phyloP scores from a whole-genome alignment of 768 basidiomycete species.

The Amyloporia xantha region DNA sequence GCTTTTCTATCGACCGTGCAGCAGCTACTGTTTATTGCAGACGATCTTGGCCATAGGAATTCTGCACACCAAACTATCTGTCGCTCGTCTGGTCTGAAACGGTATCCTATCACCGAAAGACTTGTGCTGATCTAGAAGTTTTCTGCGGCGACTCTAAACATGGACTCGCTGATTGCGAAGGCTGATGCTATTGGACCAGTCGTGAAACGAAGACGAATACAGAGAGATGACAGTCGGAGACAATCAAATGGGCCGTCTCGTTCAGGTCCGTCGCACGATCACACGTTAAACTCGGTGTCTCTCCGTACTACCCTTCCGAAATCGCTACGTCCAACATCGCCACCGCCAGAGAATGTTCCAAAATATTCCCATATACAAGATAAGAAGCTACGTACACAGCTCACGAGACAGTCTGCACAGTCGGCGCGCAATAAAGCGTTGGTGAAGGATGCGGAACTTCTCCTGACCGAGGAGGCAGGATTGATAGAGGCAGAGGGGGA shows the following conservation, averaged over 20 bases:
- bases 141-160: no score
- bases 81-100: no score
- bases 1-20: no score
- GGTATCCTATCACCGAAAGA: no score
- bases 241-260: conserved; percentile 10
- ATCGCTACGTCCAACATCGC: conserved; percentile 51
- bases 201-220: conserved; percentile 26
- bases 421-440: conserved; percentile 56
- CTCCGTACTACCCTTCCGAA: conserved; percentile 53
- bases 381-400: conserved; percentile 66
- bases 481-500: conserved; percentile 68
- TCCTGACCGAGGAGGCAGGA: conserved; percentile 66
- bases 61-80: no score
- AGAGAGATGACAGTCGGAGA: conserved; percentile 13
- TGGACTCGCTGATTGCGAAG: conserved; percentile 72
- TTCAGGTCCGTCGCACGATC: conserved; percentile 10
- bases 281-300: conserved; percentile 18
- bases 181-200: conserved; percentile 52
- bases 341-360: conserved; percentile 39
- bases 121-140: no score
- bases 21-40: no score
- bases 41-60: no score
- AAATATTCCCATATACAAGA: conserved; percentile 61
- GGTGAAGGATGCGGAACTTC: conserved; percentile 63
- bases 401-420: conserved; percentile 55